phyloP scores from a whole-genome alignment of 768 basidiomycete genomes.

The Megacollybia marginata region DNA sequence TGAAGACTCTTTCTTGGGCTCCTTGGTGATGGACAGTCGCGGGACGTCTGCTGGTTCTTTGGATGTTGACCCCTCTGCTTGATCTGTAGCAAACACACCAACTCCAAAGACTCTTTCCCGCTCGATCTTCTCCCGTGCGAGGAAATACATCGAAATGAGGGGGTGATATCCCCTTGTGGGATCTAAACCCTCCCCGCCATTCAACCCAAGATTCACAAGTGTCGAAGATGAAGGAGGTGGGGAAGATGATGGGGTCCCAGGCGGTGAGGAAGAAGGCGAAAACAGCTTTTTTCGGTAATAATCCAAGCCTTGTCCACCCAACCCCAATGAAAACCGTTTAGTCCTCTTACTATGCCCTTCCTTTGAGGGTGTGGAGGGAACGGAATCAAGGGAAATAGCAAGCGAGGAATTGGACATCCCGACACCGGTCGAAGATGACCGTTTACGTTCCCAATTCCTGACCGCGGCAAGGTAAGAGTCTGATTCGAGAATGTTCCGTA shows the following conservation, averaged over 20 bases:
- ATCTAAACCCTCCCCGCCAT: conserved; percentile 43
- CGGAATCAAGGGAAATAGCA: conserved; percentile 50
- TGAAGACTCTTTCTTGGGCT: neutral
- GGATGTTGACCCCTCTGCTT: neutral
- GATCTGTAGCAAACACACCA: conserved; percentile 69
- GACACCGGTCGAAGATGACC: conserved; percentile 12
- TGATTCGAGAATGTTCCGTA: conserved; percentile 66
- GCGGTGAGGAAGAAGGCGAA: conserved; percentile 46
- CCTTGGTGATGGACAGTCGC: neutral
- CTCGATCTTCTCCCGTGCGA: conserved; percentile 93
- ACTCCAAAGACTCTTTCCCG: conserved; percentile 90
- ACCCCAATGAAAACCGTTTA: conserved; percentile 65
- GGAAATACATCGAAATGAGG: conserved; percentile 91
- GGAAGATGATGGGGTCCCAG: conserved; percentile 37
- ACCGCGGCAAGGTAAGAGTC: conserved; percentile 73
- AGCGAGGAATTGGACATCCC: conserved; percentile 61
- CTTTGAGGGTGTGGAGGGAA: conserved; percentile 33
- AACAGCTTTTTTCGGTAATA: conserved; percentile 90
- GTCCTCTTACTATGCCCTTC: conserved; percentile 46
- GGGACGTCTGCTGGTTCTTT: neutral
- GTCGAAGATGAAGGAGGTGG: conserved; percentile 55
- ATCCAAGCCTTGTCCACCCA: conserved; percentile 55
- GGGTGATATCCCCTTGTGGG: conserved; percentile 94
- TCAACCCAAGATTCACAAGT: conserved; percentile 31
- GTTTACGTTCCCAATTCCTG: conserved; percentile 72